Percentiles rank a stretch among this genome's conserved stretches.
Conservation (phyloP, 2,329 filamentous ascomycete species). For the Pseudovirgaria hyperparasitica region DNA sequence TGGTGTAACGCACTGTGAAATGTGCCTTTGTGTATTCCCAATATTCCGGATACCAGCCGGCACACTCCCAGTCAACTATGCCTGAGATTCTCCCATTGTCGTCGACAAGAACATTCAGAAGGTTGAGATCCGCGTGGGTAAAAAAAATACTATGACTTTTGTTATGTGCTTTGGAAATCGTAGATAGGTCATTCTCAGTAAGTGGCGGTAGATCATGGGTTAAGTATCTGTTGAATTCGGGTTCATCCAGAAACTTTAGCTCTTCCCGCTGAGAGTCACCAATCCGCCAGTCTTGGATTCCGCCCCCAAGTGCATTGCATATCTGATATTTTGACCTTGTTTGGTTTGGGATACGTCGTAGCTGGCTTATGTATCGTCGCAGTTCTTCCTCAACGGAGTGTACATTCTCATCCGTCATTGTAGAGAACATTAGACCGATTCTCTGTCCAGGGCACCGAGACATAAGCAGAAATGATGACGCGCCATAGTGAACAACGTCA, state of each 20-base stretch:
- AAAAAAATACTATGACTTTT: conserved; percentile 11
- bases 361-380: conserved; percentile 6
- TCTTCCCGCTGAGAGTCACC: conserved; percentile 7
- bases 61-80: conserved; percentile 14
- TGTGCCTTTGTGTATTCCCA: conserved; percentile 11
- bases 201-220: conserved; percentile 6
- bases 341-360: conserved; percentile 9
- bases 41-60: conserved; percentile 14
- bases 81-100: conserved; percentile 8
- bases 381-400: conserved; percentile 6
- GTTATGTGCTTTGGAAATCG: conserved; percentile 6
- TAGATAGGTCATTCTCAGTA: conserved; percentile 6
- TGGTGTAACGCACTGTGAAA: conserved; percentile 6
- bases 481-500: conserved; percentile 6
- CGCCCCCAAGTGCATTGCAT: conserved; percentile 9
- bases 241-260: conserved; percentile 6
- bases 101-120: conserved; percentile 12
- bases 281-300: conserved; percentile 10
- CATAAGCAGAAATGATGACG: conserved; percentile 10
- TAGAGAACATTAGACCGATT: conserved; percentile 8
- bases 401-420: conserved; percentile 9
- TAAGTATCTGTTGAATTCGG: conserved; percentile 8
- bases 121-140: conserved; percentile 11
- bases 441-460: conserved; percentile 5
- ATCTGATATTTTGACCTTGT: conserved; percentile 6